Base-by-base conservation (phyloP, 768 basidiomycete species). In the Lactarius hatsudake region DNA sequence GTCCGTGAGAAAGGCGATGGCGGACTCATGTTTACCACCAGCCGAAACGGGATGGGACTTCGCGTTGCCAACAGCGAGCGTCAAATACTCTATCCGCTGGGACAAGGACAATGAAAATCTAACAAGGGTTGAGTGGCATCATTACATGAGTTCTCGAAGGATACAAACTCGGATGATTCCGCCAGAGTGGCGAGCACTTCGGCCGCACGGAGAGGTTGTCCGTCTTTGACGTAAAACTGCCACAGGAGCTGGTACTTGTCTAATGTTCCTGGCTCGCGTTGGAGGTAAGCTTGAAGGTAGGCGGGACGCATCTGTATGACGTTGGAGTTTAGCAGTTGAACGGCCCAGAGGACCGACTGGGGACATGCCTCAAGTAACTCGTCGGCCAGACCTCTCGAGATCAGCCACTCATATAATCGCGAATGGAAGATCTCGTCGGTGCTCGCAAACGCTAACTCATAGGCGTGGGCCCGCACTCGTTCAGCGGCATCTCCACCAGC, bases 181-280 rank as follows among this genome's bases (percentile, higher is more conserved):
- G 97, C 96, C 57, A 98, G 79, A 17, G 84, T 80, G 15, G 85
- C 84, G 55, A 98, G 84, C 0, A 96, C 89, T 74, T 91, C 88
- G 1, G 97, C 96, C 2, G 97, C 96, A 54, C 91, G 84, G 56
- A 95, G 76, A 38, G 91, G 91, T 71, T 94, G 90, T 1, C 90
- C 90, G 71, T 93, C 90, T 72, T 96, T 92, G 61, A 96, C 94
- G 74, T 97, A 96, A 78, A 93, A 98, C 73, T 98, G 93, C 97
- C 97, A 98, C 2, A 98, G 80, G 1, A 99, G 79, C 72, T 98
- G 93, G 73, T 84, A 87, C 74, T 95, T 94, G 70, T 90, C 84
- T 18, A 91, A 87, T 0, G 89, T 89, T 1, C 83, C 78, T 23
- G 94, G 94, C 64, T 93, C 91, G 61, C 91, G 85, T 70, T 84